These are phyloP conservation scores for Arthroderma sp. DNA, from an alignment of 2,329 filamentous ascomycete genomes.

Conservation along the genomic window DNA sequence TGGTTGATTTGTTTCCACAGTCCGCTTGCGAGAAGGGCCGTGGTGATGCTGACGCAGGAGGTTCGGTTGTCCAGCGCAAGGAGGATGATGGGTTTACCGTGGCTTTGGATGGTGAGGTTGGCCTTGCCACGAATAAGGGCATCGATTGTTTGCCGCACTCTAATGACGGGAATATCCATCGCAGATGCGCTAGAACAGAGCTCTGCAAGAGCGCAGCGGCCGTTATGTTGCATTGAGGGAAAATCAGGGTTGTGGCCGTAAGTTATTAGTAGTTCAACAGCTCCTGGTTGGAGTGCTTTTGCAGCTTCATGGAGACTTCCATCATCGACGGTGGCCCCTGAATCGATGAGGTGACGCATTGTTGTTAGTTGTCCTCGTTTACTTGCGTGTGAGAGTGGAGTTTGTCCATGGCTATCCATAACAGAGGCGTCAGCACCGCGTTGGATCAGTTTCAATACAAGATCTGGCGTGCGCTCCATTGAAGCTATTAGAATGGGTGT, in stretches of 20 bases:
- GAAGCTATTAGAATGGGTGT: slow-evolving; percentile 50
- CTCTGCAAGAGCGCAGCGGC: slow-evolving; percentile 51
- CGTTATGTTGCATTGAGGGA: slow-evolving; percentile 48
- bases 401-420: slow-evolving; percentile 43
- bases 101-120: slow-evolving; percentile 17
- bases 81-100: slow-evolving; percentile 45
- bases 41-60: slow-evolving; percentile 43
- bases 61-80: slow-evolving; percentile 44
- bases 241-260: slow-evolving; percentile 52
- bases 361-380: slow-evolving; percentile 41
- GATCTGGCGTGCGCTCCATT: slow-evolving; percentile 40
- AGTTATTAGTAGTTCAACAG: slow-evolving; percentile 44
- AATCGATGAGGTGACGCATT: slow-evolving; percentile 39
- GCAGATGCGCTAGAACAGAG: slow-evolving; percentile 46
- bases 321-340: slow-evolving; percentile 47
- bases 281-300: slow-evolving; percentile 43
- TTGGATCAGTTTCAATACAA: slow-evolving; percentile 44
- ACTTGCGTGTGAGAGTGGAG: slow-evolving; percentile 48
- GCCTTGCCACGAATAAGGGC: slow-evolving; percentile 44
- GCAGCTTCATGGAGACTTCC: slow-evolving; percentile 55
- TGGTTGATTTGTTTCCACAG: slow-evolving; percentile 54
- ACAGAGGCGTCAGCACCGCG: slow-evolving; percentile 48
- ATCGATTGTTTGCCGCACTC: slow-evolving; percentile 41
- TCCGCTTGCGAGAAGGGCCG: slow-evolving; percentile 47
- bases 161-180: slow-evolving; percentile 31